Evolutionary conservation across 1,139 yeast species (phyloP), one percentile per base, ranked within the genome.

Genomic region (Pichia kudriavzevii): DNA sequence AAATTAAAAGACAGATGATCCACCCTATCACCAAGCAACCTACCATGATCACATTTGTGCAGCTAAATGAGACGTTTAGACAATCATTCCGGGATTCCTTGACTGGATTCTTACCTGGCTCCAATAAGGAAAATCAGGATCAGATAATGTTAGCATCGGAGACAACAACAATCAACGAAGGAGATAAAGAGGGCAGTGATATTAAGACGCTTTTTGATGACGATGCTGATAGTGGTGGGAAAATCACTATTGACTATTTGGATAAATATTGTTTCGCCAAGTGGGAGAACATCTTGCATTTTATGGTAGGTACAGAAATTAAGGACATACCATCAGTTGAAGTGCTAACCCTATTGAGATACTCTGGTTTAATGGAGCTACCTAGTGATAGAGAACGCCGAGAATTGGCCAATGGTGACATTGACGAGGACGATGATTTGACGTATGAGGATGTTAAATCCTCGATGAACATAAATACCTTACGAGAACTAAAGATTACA

Each of bases 261-360:
- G 95, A 87, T 50, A 66, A 66, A 28, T 87, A 85, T 61, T 94
- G 96, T 9, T 72, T 85, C 7, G 72, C 70, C 31, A 84, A 82
- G 52, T 91, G 98, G 98, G 98, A 93, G 56, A 76, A 85, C 5
- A 91, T 93, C 48, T 66, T 93, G 49, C 98, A 93, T 65, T 91
- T 80, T 60, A 91, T 91, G 97, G 98, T 91, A 30, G 97, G 97
- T 3, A 84, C 95, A 0, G 81, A 81, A 38, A 62, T 77, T 31
- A 63, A 75, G 15, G 64, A 66, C 9, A 63, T 71, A 2, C 94
- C 95, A 5, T 76, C 84, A 23, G 66, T 68, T 18, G 81, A 83
- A 15, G 91, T 81, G 1, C 59, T 81, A 29, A 70, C 75, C 23
- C 59, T 81, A 16, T 59, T 81, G 31, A 69, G 71, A 44, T 85